phyloP scores from a whole-genome alignment of 768 basidiomycete genomes.

The Podaxis sp. region DNA sequence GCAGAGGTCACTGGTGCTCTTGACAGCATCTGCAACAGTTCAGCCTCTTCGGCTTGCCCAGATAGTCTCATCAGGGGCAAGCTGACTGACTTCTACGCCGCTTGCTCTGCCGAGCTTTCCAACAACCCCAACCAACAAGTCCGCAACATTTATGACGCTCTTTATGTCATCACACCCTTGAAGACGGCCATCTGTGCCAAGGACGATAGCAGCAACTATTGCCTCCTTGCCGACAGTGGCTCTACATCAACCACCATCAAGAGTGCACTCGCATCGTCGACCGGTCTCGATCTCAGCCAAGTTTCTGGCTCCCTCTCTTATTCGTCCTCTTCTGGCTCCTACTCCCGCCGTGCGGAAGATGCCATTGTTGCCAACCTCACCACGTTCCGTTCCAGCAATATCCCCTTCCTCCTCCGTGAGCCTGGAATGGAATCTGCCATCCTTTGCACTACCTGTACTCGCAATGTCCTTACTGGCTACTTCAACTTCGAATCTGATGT shows the following conservation, averaged over 20 bases:
- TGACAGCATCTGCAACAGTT: slow-evolving; percentile 47
- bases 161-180: slow-evolving; percentile 71
- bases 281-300: neutral
- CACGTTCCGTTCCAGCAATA: slow-evolving; percentile 52
- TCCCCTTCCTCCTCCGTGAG: slow-evolving; percentile 78
- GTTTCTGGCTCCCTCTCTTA: slow-evolving; percentile 15
- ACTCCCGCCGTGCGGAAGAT: slow-evolving; percentile 25
- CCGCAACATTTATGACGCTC: slow-evolving; percentile 66
- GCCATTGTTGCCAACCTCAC: slow-evolving; percentile 51
- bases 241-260: slow-evolving; percentile 21
- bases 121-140: slow-evolving; percentile 44
- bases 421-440: slow-evolving; percentile 38
- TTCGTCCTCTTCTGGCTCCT: slow-evolving; percentile 20
- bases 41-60: slow-evolving; percentile 46
- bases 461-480: slow-evolving; percentile 71
- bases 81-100: slow-evolving; percentile 64
- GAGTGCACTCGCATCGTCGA: slow-evolving; percentile 17
- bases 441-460: slow-evolving; percentile 83
- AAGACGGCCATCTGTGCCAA: slow-evolving; percentile 68
- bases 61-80: slow-evolving; percentile 52
- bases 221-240: slow-evolving; percentile 46
- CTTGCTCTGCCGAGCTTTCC: slow-evolving; percentile 71
- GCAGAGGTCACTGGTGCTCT: slow-evolving; percentile 48
- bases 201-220: slow-evolving; percentile 67
- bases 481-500: slow-evolving; percentile 65